Conservation (phyloP, 2,329 filamentous ascomycete species). For the Penicillium occitanis region DNA sequence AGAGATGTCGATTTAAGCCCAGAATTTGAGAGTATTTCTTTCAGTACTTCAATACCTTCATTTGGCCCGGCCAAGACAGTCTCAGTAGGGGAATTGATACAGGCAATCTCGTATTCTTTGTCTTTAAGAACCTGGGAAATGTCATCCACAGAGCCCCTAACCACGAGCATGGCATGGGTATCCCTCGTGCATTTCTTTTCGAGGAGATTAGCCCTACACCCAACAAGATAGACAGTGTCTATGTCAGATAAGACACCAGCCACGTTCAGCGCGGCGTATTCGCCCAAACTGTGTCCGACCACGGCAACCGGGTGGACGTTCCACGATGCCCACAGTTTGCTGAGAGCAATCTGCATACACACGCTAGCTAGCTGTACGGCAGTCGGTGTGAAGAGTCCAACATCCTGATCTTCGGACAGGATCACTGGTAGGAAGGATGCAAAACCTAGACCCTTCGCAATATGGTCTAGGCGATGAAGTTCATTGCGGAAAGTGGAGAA, state of each 20-base stretch:
- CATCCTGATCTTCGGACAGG: slow-evolving; percentile 15
- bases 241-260: slow-evolving; percentile 30
- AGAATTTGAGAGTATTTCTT: neutral
- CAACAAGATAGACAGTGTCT: slow-evolving; percentile 61
- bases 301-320: slow-evolving; percentile 28
- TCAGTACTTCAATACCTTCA: slow-evolving; percentile 34
- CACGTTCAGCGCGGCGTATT: slow-evolving; percentile 32
- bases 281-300: slow-evolving; percentile 34
- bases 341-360: slow-evolving; percentile 40
- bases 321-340: slow-evolving; percentile 26
- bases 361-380: slow-evolving; percentile 37
- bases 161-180: slow-evolving; percentile 47
- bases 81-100: slow-evolving; percentile 42
- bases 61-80: neutral
- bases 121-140: slow-evolving; percentile 44
- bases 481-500: slow-evolving; percentile 33
- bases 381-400: slow-evolving; percentile 21
- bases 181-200: slow-evolving; percentile 45
- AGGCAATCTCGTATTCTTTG: slow-evolving; percentile 52
- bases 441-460: slow-evolving; percentile 32
- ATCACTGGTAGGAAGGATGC: slow-evolving; percentile 30
- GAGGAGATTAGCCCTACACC: slow-evolving; percentile 65
- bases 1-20: slow-evolving; percentile 32
- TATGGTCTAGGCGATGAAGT: slow-evolving; percentile 32
- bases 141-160: slow-evolving; percentile 29